Base-by-base conservation (phyloP, 495 filamentous ascomycete species). In the Talaromyces ruber region DNA sequence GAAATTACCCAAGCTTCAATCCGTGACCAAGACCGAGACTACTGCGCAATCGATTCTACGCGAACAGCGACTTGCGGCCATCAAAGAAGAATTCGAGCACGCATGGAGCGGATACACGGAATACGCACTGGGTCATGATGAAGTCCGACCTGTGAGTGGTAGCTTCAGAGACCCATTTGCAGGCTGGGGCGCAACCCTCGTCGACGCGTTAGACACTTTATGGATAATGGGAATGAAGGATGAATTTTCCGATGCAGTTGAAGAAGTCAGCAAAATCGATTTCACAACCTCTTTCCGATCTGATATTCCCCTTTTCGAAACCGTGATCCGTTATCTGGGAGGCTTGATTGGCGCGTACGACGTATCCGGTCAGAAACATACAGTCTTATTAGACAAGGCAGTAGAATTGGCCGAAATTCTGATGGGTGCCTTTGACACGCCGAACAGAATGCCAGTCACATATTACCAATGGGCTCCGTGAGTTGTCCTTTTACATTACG, bases 221-320 rank as follows among this genome's bases (percentile, higher is more conserved):
- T 98, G 92, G 92, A 94, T 98, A 62, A 97, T 97, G 92, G 92
- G 85, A 7, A 67, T 98, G 72, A 86, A 90, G 71, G 80, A 90
- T 6, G 93, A 98, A 65, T 98, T 98, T 70, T 85, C 92, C 57
- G 90, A 93, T 61, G 94, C 92, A 14, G 82, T 91, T 11, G 78
- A 87, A 61, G 85, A 82, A 24, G 86, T 97, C 43, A 82, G 82
- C 63, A 77, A 86, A 60, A 96, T 98, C 63, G 91, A 98, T 73
- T 98, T 98, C 65, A 96, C 90, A 0, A 92, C 88, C 7, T 88
- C 82, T 56, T 58, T 68, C 24, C 68, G 80, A 24, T 81, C 80
- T 47, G 88, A 77, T 32, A 92, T 95, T 43, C 89, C 89, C 6
- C 75, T 96, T 11, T 96, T 96, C 62, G 92, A 96, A 70, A 92